Evolutionary conservation across 2,329 filamentous ascomycete genomes (phyloP).

Genomic region (Trichoderma harzianum): DNA sequence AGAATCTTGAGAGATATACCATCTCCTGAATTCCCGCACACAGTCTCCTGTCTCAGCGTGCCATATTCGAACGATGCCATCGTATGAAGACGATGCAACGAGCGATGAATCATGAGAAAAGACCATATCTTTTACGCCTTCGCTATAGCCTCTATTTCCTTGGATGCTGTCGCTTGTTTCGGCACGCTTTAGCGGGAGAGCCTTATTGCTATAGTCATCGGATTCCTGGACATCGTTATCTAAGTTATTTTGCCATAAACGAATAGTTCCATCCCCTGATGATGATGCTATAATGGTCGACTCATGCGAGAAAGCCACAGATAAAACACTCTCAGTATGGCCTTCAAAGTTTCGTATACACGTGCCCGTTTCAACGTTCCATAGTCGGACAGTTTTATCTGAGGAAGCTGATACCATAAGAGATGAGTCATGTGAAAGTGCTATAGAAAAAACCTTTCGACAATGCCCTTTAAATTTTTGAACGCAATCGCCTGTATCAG

Average conservation of each 20-base stretch:
- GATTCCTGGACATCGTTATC: fast-evolving
- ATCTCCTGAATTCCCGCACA: no score
- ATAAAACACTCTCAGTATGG: fast-evolving
- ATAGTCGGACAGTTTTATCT: not conserved
- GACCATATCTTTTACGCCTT: not conserved
- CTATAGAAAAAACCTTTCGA: fast-evolving
- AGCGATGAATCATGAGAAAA: not conserved
- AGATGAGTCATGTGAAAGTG: not conserved
- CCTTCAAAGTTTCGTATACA: not conserved
- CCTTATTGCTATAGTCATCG: not conserved
- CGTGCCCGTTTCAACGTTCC: not conserved
- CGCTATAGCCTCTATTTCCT: not conserved
- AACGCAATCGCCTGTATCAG: not conserved
- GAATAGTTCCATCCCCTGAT: fast-evolving
- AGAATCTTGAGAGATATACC: not conserved
- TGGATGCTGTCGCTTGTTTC: not conserved
- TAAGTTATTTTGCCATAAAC: not conserved
- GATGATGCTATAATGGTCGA: not conserved
- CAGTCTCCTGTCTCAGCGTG: not conserved
- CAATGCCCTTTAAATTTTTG: no score
- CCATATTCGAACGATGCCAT: not conserved
- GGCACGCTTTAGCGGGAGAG: not conserved
- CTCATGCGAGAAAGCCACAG: not conserved
- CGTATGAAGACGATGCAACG: not conserved
- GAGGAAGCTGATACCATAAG: not conserved